phyloP scores from a whole-genome alignment of 2,329 filamentous ascomycete genomes.

The Trichophyton mentagrophytes region DNA sequence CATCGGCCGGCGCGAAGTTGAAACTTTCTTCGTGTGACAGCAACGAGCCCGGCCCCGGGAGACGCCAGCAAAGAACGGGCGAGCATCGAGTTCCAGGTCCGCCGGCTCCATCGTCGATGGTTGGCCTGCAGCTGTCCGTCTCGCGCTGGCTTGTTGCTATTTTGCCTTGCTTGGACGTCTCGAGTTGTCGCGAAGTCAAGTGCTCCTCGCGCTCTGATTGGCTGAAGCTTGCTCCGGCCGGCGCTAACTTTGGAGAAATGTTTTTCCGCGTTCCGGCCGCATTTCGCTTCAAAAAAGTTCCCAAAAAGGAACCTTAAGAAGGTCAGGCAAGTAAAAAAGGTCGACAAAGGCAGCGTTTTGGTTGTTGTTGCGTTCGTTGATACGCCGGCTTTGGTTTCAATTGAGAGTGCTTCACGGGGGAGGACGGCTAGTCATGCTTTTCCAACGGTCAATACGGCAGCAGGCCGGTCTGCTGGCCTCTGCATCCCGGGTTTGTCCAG shows the following conservation, averaged over 20 bases:
- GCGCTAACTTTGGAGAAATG: neutral
- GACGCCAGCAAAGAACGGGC: neutral
- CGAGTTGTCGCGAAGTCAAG: neutral
- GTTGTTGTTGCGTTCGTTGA: neutral
- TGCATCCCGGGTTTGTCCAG: slow-evolving; percentile 23
- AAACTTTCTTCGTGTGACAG: neutral
- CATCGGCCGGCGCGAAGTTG: neutral
- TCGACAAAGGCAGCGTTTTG: neutral
- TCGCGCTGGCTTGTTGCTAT: neutral
- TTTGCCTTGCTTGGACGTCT: neutral
- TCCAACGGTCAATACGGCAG: slow-evolving; percentile 33
- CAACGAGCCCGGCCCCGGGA: neutral
- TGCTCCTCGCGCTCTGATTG: slow-evolving; percentile 2
- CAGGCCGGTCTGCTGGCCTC: slow-evolving; percentile 33
- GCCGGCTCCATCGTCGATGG: neutral
- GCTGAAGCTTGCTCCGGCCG: neutral
- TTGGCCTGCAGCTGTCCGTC: neutral
- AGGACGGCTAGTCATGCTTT: slow-evolving; percentile 26
- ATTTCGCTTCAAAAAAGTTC: neutral
- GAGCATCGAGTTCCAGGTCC: neutral
- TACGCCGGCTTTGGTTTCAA: neutral
- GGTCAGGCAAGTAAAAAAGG: neutral
- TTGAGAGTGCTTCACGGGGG: slow-evolving; percentile 3
- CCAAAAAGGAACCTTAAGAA: neutral
- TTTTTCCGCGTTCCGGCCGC: neutral